A percentile compares a stretch with the other conserved stretches of the same genome.
Evolutionary conservation across 768 basidiomycete genomes (phyloP).

Genomic region (Agaricus subrufescens): DNA sequence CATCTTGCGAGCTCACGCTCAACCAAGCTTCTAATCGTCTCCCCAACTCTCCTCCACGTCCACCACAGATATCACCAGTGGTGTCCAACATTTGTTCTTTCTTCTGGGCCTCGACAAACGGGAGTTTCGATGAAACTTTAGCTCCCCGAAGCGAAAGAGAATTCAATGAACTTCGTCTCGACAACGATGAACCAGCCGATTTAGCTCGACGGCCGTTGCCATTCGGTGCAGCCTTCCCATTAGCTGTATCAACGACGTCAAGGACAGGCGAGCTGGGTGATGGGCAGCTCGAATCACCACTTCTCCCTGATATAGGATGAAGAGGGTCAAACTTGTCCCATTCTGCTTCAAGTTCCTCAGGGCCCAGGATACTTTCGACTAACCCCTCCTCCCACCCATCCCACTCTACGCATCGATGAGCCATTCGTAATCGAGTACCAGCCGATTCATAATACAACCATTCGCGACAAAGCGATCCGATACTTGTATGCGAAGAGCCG

Average conservation of each 20-base stretch:
- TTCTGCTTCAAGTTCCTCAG: constrained; percentile 65
- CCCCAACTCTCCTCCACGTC: constrained; percentile 74
- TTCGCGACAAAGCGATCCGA: constrained; percentile 46
- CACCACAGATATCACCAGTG: constrained; percentile 75
- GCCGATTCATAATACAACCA: constrained; percentile 73
- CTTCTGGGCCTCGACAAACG: constrained; percentile 57
- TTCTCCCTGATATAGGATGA: constrained; percentile 5
- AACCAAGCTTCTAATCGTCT: constrained; percentile 74
- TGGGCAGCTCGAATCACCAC: constrained; percentile 15
- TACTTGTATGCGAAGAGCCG: constrained; percentile 13
- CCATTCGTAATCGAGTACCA: constrained; percentile 65
- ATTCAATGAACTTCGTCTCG: constrained; percentile 5
- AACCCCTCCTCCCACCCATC: constrained; percentile 91
- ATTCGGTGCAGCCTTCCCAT: not conserved
- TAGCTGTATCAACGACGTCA: not conserved
- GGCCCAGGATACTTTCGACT: constrained; percentile 68
- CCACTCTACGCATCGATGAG: constrained; percentile 82
- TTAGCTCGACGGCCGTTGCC: not conserved
- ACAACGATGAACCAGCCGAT: not conserved
- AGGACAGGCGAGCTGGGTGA: constrained; percentile 16
- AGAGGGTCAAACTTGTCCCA: constrained; percentile 45
- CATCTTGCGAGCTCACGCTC: constrained; percentile 32
- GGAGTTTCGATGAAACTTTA: constrained; percentile 39
- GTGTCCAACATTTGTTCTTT: constrained; percentile 66
- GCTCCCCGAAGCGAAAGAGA: constrained; percentile 7